Evolutionary conservation across 176 grass and related monocot genomes (phyloP).

Genomic region (Avena sativa): DNA sequence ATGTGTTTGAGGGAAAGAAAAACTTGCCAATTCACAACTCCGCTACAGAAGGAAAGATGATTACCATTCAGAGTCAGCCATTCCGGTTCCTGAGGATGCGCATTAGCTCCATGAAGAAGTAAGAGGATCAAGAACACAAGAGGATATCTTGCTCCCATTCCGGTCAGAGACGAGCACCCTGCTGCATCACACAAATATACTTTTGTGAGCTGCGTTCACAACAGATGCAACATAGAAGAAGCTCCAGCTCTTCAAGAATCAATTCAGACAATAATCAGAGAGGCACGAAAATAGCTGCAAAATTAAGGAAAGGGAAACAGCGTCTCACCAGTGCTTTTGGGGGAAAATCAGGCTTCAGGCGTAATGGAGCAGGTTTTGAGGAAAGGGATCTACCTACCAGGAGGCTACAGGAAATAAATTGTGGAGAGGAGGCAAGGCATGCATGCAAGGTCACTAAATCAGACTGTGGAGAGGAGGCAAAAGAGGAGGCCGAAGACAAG

Average conservation of each 20-base stretch:
- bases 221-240: background rate
- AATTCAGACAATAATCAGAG: constrained; percentile 23
- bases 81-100: constrained; percentile 54
- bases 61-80: constrained; percentile 78
- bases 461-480: constrained; percentile 27
- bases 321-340: constrained; percentile 6
- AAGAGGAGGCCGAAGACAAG: constrained; percentile 22
- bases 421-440: constrained; percentile 12
- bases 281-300: background rate
- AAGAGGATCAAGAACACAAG: constrained; percentile 57
- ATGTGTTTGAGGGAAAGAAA: constrained; percentile 36
- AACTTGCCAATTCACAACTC: constrained; percentile 5
- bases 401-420: background rate
- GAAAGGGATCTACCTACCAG: constrained; percentile 12
- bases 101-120: constrained; percentile 58
- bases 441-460: constrained; percentile 32
- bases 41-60: constrained; percentile 4
- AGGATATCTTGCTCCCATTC: constrained; percentile 62
- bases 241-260: constrained; percentile 8
- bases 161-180: constrained; percentile 54
- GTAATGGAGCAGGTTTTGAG: background rate
- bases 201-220: constrained; percentile 5
- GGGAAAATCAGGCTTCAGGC: background rate
- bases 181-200: constrained; percentile 41
- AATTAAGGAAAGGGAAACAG: background rate